Evolutionary conservation across 495 filamentous ascomycete species (phyloP).

Genomic region (Aspergillus mulundensis): DNA sequence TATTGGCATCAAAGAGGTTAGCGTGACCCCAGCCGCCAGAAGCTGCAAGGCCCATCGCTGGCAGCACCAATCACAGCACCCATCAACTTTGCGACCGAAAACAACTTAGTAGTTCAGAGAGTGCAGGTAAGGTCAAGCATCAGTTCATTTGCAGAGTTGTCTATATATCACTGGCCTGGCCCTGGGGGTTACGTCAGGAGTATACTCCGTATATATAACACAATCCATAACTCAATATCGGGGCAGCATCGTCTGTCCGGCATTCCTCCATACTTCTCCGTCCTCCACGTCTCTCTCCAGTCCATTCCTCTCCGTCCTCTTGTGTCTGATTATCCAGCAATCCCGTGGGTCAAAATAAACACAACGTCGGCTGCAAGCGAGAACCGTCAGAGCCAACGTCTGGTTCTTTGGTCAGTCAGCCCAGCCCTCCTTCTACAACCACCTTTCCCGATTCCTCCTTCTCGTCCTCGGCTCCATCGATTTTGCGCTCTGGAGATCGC

Average conservation of each 20-base stretch:
- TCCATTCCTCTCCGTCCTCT: neutral
- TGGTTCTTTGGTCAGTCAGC: neutral
- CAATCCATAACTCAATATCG: neutral
- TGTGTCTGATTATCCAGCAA: constrained; percentile 15
- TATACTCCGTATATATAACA: neutral
- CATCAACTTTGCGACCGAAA: constrained; percentile 10
- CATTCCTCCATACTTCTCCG: neutral
- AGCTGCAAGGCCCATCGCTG: constrained; percentile 12
- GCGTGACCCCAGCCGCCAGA: neutral
- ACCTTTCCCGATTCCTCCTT: neutral
- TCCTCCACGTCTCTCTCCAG: constrained; percentile 23
- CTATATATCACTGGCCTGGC: neutral
- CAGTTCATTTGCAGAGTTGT: neutral
- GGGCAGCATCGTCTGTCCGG: neutral
- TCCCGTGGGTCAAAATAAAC: constrained; percentile 42
- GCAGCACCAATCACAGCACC: constrained; percentile 10
- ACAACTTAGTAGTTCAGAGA: neutral
- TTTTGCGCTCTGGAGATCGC: neutral
- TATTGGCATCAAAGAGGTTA: neutral
- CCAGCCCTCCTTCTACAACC: neutral
- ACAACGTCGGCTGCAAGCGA: constrained; percentile 24
- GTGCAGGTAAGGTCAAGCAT: neutral
- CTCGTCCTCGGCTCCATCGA: constrained; percentile 2
- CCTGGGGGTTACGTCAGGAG: neutral
- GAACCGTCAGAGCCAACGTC: constrained; percentile 6